Percentiles rank a stretch among this genome's conserved stretches.
phyloP scores from a whole-genome alignment of 176 grass and related monocot species.

The Bothriochloa decipiens region DNA sequence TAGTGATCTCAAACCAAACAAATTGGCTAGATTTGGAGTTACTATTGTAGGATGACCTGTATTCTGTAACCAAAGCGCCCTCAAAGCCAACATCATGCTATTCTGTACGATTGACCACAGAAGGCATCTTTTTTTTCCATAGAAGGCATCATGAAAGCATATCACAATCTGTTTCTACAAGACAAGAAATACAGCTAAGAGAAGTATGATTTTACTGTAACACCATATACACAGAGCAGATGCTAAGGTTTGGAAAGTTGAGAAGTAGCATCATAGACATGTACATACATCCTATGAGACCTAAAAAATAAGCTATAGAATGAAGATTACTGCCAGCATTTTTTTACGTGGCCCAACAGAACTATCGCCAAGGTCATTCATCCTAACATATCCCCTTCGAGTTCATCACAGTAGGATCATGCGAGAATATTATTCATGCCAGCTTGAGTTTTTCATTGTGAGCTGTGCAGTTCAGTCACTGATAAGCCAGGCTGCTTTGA shows the following conservation, averaged over 20 bases:
- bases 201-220: not conserved
- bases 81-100: not conserved
- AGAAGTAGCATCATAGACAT: conserved; percentile 28
- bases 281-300: not conserved
- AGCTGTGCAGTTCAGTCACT: conserved; percentile 28
- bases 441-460: conserved; percentile 39
- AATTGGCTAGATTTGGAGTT: not conserved
- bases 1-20: not conserved
- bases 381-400: not conserved
- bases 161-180: not conserved
- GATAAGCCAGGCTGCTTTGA: conserved; percentile 51
- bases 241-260: conserved; percentile 15
- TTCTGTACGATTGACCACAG: not conserved
- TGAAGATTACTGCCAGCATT: not conserved
- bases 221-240: not conserved
- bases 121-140: not conserved
- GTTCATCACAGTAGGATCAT: not conserved
- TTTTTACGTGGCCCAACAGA: conserved; percentile 9
- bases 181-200: not conserved
- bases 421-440: not conserved
- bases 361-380: not conserved
- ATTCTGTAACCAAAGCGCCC: not conserved
- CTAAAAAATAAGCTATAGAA: not conserved
- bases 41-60: not conserved
- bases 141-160: not conserved